Evolutionary conservation across 2,329 filamentous ascomycete genomes (phyloP).

Genomic region (Colletotrichum sansevieriae): DNA sequence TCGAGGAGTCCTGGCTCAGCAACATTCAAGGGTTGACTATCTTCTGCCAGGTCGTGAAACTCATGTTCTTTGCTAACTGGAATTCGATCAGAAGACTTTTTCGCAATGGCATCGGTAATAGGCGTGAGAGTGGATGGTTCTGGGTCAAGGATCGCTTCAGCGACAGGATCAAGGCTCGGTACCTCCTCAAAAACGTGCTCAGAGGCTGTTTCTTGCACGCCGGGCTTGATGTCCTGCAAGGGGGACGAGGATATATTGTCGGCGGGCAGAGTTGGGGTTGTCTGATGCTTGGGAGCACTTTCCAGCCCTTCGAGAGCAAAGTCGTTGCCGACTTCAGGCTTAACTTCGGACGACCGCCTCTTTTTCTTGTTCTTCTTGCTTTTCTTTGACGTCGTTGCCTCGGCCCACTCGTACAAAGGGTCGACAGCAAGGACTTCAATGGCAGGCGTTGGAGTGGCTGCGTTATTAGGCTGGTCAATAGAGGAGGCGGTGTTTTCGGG

Average conservation of each 20-base stretch:
- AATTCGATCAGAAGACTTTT: not conserved
- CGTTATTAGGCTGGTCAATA: no score
- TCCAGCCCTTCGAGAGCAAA: no score
- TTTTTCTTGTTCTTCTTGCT: conserved; percentile 51
- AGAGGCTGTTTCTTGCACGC: not conserved
- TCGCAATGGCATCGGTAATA: not conserved
- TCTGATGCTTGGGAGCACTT: no score
- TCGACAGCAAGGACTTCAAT: not conserved
- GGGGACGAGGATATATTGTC: no score
- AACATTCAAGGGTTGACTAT: not conserved
- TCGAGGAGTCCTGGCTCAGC: no score
- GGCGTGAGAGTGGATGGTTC: no score
- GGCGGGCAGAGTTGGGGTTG: no score
- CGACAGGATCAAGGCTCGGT: not conserved
- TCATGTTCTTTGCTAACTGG: not conserved
- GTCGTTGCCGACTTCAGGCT: conserved; percentile 7
- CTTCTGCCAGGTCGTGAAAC: not conserved
- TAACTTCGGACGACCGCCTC: conserved; percentile 41
- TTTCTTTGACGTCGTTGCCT: conserved; percentile 45
- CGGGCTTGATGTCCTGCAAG: not conserved
- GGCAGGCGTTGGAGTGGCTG: not conserved
- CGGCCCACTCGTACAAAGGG: not conserved
- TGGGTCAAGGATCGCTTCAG: not conserved
- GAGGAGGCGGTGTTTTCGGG: no score
- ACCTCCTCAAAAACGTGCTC: no score